Conservation (phyloP, 768 basidiomycete species). For the Naganishia kalamii region DNA sequence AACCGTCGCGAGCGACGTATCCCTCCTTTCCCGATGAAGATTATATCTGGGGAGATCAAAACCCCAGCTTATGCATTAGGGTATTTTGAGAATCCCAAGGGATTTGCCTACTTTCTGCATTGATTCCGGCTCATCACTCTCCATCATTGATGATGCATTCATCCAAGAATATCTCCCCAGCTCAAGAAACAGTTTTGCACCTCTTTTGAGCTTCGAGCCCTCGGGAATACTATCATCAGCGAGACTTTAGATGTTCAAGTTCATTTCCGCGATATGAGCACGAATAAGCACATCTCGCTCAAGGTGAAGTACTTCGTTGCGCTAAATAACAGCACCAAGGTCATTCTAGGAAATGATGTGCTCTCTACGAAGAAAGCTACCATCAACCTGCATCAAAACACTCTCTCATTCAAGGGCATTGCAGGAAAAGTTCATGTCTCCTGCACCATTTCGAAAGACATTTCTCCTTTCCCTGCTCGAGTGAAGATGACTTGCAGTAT, state of each 20-base stretch:
- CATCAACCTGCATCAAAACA: too few species aligned
- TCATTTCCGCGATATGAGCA: too few species aligned
- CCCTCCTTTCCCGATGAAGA: background rate
- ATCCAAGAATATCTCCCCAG: background rate
- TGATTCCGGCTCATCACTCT: slow-evolving; percentile 8
- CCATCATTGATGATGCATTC: background rate
- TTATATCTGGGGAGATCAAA: background rate
- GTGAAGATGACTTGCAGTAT: too few species aligned
- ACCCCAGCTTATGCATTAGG: background rate
- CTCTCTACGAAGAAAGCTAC: too few species aligned
- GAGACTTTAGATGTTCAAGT: background rate
- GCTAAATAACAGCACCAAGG: too few species aligned
- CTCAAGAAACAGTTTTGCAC: background rate
- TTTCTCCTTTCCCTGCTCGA: too few species aligned
- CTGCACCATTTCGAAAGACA: too few species aligned
- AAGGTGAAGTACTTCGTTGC: too few species aligned
- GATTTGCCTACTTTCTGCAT: background rate
- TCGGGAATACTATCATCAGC: background rate
- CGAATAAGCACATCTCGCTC: too few species aligned
- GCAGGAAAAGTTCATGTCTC: too few species aligned
- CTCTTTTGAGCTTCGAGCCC: background rate
- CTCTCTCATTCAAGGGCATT: too few species aligned
- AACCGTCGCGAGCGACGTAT: background rate
- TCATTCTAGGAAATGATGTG: too few species aligned
- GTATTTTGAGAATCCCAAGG: slow-evolving; percentile 1